A percentile compares a stretch with the other conserved stretches of the same genome.
Evolutionary conservation across 2,329 filamentous ascomycete species (phyloP).

Genomic region (Ophiostoma montium): DNA sequence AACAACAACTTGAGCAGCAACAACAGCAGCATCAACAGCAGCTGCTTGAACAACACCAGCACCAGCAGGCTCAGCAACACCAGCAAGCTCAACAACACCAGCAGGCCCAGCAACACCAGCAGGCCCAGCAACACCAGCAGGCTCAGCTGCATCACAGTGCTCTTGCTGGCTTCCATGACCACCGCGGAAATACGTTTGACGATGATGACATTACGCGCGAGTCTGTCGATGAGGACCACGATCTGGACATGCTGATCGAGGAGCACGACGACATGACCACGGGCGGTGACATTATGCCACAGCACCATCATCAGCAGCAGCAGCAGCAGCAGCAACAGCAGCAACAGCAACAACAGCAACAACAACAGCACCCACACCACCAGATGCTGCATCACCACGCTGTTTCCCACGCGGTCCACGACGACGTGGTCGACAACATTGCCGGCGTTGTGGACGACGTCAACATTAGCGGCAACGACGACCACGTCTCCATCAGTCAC

Average conservation of each 20-base stretch:
- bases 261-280: conserved; percentile 23
- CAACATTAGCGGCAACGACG: conserved; percentile 7
- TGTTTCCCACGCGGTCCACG: neutral
- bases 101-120: conserved; percentile 1
- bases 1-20: conserved; percentile 1
- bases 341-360: neutral
- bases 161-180: conserved; percentile 7
- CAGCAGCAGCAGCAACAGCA: neutral
- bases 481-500: neutral
- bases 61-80: neutral
- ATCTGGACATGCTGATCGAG: conserved; percentile 38
- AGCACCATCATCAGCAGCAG: neutral
- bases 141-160: conserved; percentile 4
- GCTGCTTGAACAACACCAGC: neutral
- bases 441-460: conserved; percentile 7
- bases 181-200: conserved; percentile 10
- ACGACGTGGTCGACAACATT: conserved; percentile 7
- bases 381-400: neutral
- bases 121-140: neutral
- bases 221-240: conserved; percentile 28
- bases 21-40: neutral
- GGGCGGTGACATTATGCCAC: neutral
- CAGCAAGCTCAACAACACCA: neutral
- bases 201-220: conserved; percentile 24
- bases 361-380: neutral